These are phyloP conservation scores for Cornus florida DNA, from an alignment of 148 eudicot species.

Conservation along the genomic window DNA sequence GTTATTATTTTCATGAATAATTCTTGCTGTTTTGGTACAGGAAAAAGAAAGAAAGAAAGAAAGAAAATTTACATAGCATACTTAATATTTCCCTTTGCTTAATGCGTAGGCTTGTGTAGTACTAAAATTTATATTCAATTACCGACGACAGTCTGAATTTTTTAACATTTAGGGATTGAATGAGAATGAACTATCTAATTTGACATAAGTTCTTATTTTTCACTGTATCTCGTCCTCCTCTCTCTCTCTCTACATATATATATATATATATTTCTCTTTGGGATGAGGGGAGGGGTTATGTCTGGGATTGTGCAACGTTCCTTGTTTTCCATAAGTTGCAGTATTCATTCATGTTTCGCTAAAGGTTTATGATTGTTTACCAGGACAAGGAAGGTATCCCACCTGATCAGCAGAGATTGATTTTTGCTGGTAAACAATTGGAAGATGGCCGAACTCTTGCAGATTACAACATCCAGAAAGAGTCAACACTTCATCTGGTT, in stretches of 20 bases:
- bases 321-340: background rate
- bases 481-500: slow-evolving; percentile 20
- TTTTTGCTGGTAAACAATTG: slow-evolving; percentile 22
- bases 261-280: background rate
- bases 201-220: too few relatives aligned
- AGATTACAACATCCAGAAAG: slow-evolving; percentile 19
- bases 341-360: background rate
- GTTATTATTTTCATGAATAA: slow-evolving; percentile 38
- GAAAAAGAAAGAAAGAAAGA: too few relatives aligned
- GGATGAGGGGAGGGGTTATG: too few relatives aligned
- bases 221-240: too few relatives aligned
- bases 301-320: background rate
- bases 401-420: slow-evolving; percentile 19
- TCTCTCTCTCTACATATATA: too few relatives aligned
- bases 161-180: too few relatives aligned
- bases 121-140: too few relatives aligned
- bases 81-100: too few relatives aligned
- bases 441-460: slow-evolving; percentile 25
- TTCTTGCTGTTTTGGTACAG: slow-evolving; percentile 53
- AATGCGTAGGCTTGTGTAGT: too few relatives aligned
- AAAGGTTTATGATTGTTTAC: background rate
- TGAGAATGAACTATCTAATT: too few relatives aligned
- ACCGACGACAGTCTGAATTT: too few relatives aligned
- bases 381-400: slow-evolving; percentile 24
- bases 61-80: too few relatives aligned